These are phyloP conservation scores for Clavispora phyllophila DNA, from an alignment of 805 yeast genomes.

Conservation along the genomic window DNA sequence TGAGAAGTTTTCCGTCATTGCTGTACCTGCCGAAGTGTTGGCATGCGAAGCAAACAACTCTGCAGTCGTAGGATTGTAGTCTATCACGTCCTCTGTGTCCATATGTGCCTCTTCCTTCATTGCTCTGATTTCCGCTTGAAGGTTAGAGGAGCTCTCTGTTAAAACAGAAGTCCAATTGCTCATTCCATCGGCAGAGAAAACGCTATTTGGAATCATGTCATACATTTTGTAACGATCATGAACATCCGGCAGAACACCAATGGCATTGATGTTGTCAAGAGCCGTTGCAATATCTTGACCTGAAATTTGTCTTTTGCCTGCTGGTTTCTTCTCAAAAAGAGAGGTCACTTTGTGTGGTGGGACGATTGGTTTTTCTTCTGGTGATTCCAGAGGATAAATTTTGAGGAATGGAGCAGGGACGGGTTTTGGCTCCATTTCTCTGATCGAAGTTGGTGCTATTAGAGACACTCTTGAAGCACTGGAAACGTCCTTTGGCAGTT, in stretches of 20 bases:
- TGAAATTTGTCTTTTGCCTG: neutral
- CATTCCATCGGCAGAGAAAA: slow-evolving; percentile 17
- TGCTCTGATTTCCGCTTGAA: slow-evolving; percentile 19
- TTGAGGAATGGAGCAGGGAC: neutral
- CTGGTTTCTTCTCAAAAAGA: neutral
- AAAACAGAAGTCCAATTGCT: slow-evolving; percentile 21
- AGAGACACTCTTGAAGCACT: too few species aligned
- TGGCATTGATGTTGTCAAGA: slow-evolving; percentile 5
- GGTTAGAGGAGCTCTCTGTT: slow-evolving; percentile 22
- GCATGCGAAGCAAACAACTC: neutral
- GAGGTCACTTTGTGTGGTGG: neutral
- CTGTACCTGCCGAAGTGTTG: neutral
- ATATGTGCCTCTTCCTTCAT: slow-evolving; percentile 16
- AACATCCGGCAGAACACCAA: slow-evolving; percentile 4
- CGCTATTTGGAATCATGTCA: slow-evolving; percentile 11
- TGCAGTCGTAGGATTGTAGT: neutral
- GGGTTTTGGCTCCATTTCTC: too few species aligned
- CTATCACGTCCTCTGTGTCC: slow-evolving; percentile 9
- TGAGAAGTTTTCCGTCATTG: neutral
- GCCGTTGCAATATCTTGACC: slow-evolving; percentile 3
- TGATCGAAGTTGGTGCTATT: too few species aligned
- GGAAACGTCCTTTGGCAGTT: too few species aligned
- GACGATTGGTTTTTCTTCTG: neutral
- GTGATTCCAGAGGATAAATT: neutral
- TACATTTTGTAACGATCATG: slow-evolving; percentile 11